Evolutionary conservation across 306 rosid genomes (phyloP), one percentile per base, ranked within the genome.

Genomic region (Cercis canadensis): DNA sequence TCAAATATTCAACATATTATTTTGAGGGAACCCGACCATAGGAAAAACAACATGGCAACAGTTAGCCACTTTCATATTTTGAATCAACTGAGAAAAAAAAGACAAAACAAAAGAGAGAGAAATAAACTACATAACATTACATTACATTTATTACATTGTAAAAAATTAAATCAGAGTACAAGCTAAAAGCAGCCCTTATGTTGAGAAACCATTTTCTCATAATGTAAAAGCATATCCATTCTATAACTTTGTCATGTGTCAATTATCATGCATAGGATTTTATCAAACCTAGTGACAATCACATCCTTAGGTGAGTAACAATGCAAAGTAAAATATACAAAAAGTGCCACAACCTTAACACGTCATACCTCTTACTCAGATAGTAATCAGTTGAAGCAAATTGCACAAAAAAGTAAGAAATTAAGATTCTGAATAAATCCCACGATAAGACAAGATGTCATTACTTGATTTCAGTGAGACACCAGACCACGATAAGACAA

Each of bases 391-490:
- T 53, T 58, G 34, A 12, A 43, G 33, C n/a, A 50, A 51, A 51
- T n/a, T 55, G 14, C 14, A 43, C 8, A 31, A 15, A 11, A 4
- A 11, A 5, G 5, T 6, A 34, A 14, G 11, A 49, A 71, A 47
- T 59, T 19, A 47, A 16, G 33, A 71, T 18, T 56, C 6, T 2
- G 3, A 33, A 43, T 10, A 18, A 8, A 31, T 34, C 37, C 51
- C 41, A 65, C 16, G 14, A 0, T 14, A 36, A 24, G 13, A 75
- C 34, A 1, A 4, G 14, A 75, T 29, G 24, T 0, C 55, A 32
- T 70, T 70, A 70, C 72, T 71, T 15, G 4, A 62, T 11, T 32
- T 78, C 44, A 78, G 47, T 78, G 70, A 57, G 77, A 49, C 24
- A 72, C 63, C 44, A 52, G 8, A 16, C 39, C 44, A 16, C 44